A percentile compares a stretch with the other conserved stretches of the same genome.
Conservation (phyloP, 176 grass and related monocot species). For the Carex littledalei region DNA sequence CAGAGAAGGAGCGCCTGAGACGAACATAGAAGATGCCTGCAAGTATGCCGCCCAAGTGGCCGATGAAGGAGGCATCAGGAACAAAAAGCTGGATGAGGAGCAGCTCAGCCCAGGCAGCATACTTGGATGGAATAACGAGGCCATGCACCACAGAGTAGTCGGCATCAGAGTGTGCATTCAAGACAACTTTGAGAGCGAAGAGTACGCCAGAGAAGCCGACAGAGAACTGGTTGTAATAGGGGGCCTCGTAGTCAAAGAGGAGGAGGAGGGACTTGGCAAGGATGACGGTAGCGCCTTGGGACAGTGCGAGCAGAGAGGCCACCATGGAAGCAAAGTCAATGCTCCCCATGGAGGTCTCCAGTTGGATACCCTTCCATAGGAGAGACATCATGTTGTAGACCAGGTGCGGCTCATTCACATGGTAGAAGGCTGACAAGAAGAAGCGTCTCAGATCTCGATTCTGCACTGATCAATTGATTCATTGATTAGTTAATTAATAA, state of each 20-base stretch:
- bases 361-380: conserved; percentile 88
- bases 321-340: conserved; percentile 69
- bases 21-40: conserved; percentile 70
- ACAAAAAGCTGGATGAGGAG: conserved; percentile 86
- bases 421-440: conserved; percentile 89
- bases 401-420: conserved; percentile 62
- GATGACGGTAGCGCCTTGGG: conserved; percentile 67
- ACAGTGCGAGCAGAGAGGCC: conserved; percentile 51
- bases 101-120: conserved; percentile 84
- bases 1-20: conserved; percentile 38
- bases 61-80: conserved; percentile 66
- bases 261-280: conserved; percentile 52
- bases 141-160: conserved; percentile 54
- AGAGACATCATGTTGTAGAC: conserved; percentile 98
- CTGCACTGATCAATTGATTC: conserved; percentile 36
- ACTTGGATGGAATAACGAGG: conserved; percentile 66
- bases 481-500: neutral
- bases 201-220: conserved; percentile 92
- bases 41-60: conserved; percentile 81
- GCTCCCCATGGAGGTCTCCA: conserved; percentile 72
- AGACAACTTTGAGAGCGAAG: conserved; percentile 85
- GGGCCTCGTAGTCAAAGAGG: conserved; percentile 33
- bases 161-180: conserved; percentile 50
- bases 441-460: conserved; percentile 64
- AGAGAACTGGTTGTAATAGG: conserved; percentile 55